These are phyloP conservation scores for Parietaria judaica DNA, from an alignment of 306 rosid genomes.

Conservation along the genomic window DNA sequence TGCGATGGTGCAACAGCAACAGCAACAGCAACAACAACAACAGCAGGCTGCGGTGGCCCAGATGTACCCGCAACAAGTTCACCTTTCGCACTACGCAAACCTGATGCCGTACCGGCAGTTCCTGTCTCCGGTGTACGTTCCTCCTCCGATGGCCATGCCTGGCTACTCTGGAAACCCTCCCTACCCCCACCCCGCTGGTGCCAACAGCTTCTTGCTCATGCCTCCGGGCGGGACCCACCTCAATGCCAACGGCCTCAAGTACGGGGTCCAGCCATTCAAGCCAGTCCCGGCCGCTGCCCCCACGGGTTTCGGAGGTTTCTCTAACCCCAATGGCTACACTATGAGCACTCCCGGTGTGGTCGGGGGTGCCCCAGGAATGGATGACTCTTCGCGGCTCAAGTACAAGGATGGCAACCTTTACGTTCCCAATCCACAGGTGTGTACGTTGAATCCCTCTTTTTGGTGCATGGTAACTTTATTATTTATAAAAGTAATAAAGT, in stretches of 20 bases:
- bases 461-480: no score
- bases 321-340: slow-evolving; percentile 77
- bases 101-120: slow-evolving; percentile 90
- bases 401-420: slow-evolving; percentile 85
- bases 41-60: slow-evolving; percentile 65
- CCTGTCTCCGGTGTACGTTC: slow-evolving; percentile 84
- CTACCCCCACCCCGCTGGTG: slow-evolving; percentile 84
- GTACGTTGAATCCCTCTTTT: not conserved
- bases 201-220: slow-evolving; percentile 84
- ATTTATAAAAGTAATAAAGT: no score
- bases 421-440: slow-evolving; percentile 92
- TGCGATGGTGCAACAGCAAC: slow-evolving; percentile 74
- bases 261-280: slow-evolving; percentile 91
- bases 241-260: slow-evolving; percentile 77
- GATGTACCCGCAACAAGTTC: slow-evolving; percentile 98
- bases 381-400: slow-evolving; percentile 87
- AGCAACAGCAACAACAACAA: slow-evolving; percentile 58
- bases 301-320: slow-evolving; percentile 74
- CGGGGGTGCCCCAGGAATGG: slow-evolving; percentile 71
- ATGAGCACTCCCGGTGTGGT: slow-evolving; percentile 76
- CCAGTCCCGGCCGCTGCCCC: slow-evolving; percentile 82
- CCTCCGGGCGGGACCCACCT: slow-evolving; percentile 88
- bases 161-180: slow-evolving; percentile 81
- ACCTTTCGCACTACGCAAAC: slow-evolving; percentile 77
- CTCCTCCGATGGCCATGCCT: slow-evolving; percentile 86